Evolutionary conservation across 2,329 filamentous ascomycete genomes (phyloP).

Genomic region (Colletotrichum magnum): DNA sequence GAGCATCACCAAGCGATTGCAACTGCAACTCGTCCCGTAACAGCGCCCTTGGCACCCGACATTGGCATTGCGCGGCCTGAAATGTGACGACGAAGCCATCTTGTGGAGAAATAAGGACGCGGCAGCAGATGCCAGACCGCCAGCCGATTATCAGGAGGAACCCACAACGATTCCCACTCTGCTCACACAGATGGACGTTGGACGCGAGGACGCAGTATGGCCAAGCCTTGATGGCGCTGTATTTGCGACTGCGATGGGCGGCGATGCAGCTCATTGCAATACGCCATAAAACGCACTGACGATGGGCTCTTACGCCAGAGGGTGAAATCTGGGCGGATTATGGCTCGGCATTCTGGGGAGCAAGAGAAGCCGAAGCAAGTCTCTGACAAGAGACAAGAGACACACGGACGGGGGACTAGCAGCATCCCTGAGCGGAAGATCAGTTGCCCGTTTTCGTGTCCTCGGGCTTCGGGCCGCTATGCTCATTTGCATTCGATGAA

Average conservation of each 20-base stretch:
- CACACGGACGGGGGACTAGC: conserved; percentile 43
- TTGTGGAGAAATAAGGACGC: conserved; percentile 22
- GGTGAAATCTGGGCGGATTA: not conserved
- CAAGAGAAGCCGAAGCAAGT: conserved; percentile 56
- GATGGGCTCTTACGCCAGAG: conserved; percentile 7
- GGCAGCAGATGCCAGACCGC: conserved; percentile 24
- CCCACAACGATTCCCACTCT: not conserved
- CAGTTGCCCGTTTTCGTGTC: no score
- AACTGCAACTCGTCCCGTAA: conserved; percentile 26
- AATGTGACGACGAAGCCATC: not conserved
- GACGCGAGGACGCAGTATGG: not conserved
- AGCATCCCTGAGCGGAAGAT: conserved; percentile 12
- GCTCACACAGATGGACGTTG: not conserved
- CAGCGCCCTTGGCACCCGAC: not conserved
- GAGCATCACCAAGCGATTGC: conserved; percentile 28
- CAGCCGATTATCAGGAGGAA: conserved; percentile 18
- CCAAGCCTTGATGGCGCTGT: conserved; percentile 7
- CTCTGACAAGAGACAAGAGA: conserved; percentile 52
- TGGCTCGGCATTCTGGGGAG: conserved; percentile 39
- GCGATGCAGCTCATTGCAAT: not conserved
- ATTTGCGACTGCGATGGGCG: conserved; percentile 15
- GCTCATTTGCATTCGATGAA: not conserved
- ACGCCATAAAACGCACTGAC: conserved; percentile 28
- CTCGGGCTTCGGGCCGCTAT: not conserved
- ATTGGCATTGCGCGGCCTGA: conserved; percentile 7